These are phyloP conservation scores for Henckelia pumila DNA, from an alignment of 257 asterid genomes.

Conservation along the genomic window DNA sequence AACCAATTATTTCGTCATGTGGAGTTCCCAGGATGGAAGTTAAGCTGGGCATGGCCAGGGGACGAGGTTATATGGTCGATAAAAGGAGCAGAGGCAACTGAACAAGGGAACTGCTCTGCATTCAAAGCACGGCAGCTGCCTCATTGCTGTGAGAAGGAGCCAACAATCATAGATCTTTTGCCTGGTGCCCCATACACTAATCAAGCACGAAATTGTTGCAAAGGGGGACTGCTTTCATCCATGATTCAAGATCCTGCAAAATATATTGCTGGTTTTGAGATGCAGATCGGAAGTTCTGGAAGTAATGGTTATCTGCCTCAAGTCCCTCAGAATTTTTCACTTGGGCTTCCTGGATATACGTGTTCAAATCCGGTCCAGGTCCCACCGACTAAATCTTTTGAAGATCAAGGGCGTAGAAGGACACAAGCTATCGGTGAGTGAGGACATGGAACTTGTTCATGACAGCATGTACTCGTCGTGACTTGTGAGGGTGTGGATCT, in stretches of 20 bases:
- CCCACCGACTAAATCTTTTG: conserved; percentile 50
- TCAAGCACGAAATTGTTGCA: conserved; percentile 65
- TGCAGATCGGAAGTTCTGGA: conserved; percentile 40
- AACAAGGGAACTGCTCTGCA: conserved; percentile 74
- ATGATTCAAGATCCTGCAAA: conserved; percentile 46
- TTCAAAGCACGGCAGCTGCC: conserved; percentile 44
- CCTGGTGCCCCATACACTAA: conserved; percentile 56
- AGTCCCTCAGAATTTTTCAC: conserved; percentile 47
- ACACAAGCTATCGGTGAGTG: conserved; percentile 69
- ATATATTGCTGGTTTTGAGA: conserved; percentile 40
- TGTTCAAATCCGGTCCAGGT: conserved; percentile 56
- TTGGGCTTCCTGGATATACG: conserved; percentile 71
- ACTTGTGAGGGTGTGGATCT: too few relatives aligned
- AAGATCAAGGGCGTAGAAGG: conserved; percentile 62
- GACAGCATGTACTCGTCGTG: too few relatives aligned
- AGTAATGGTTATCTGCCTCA: conserved; percentile 2
- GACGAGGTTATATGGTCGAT: conserved; percentile 65
- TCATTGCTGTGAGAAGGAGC: conserved; percentile 67
- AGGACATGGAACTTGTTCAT: neutral
- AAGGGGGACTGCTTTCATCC: conserved; percentile 72
- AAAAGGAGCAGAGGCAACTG: conserved; percentile 64
- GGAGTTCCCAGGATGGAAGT: conserved; percentile 72
- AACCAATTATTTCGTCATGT: conserved; percentile 73
- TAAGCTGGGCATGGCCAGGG: conserved; percentile 64
- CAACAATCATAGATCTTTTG: conserved; percentile 63